Evolutionary conservation across 2,329 filamentous ascomycete species (phyloP).

Genomic region (Aspergillus japonicus): DNA sequence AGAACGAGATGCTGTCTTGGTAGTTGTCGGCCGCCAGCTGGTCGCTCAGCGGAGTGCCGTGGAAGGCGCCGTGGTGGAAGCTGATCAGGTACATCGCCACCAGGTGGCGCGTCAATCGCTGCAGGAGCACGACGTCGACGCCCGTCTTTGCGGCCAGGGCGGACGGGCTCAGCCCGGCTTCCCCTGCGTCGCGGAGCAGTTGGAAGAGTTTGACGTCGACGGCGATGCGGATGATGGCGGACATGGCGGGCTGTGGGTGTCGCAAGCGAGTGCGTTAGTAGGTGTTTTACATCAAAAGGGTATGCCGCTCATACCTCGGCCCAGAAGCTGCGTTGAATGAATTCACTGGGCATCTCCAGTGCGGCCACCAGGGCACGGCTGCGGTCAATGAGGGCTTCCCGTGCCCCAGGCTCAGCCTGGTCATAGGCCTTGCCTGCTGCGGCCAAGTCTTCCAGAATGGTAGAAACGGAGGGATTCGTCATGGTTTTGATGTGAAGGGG

Average conservation of each 20-base stretch:
- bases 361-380: conserved; percentile 35
- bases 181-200: conserved; percentile 27
- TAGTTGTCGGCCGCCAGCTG: conserved; percentile 37
- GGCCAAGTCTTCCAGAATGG: conserved; percentile 18
- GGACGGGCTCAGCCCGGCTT: conserved; percentile 23
- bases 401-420: conserved; percentile 33
- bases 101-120: conserved; percentile 40
- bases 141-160: conserved; percentile 32
- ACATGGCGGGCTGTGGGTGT: conserved; percentile 27
- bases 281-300: no score
- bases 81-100: conserved; percentile 40
- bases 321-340: conserved; percentile 37
- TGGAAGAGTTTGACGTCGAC: conserved; percentile 40
- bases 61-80: conserved; percentile 25
- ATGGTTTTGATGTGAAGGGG: neutral
- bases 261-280: neutral
- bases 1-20: conserved; percentile 37
- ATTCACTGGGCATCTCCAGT: conserved; percentile 42
- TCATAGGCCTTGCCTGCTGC: conserved; percentile 33
- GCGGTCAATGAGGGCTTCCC: conserved; percentile 40
- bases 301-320: conserved; percentile 32
- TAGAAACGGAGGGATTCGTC: neutral
- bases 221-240: conserved; percentile 38
- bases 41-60: conserved; percentile 32
- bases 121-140: conserved; percentile 27